Evolutionary conservation across 2,329 filamentous ascomycete genomes (phyloP).

Genomic region (Sarocladium oryzae): DNA sequence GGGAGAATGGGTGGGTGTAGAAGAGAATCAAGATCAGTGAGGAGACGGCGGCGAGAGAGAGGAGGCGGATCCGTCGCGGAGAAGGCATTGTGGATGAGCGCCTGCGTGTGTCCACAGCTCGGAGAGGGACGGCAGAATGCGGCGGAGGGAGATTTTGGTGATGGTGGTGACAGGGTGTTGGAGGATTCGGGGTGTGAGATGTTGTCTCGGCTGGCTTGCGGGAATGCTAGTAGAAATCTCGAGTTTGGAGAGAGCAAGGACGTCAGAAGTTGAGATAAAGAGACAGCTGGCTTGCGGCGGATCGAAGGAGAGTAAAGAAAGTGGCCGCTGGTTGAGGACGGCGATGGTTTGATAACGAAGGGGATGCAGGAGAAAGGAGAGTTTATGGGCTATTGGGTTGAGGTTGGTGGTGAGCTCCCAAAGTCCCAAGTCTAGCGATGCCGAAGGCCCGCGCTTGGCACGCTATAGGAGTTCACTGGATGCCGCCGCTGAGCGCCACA

Average conservation of each 20-base stretch:
- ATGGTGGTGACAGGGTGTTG: neutral
- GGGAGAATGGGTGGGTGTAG: slow-evolving; percentile 57
- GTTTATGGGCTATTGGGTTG: too few species aligned
- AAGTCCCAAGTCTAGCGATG: neutral
- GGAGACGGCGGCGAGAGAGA: slow-evolving; percentile 58
- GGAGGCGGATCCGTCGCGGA: slow-evolving; percentile 60
- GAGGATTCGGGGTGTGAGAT: neutral
- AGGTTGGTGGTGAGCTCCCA: neutral
- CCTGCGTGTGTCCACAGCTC: too few species aligned
- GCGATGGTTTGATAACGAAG: neutral
- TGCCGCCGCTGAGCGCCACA: too few species aligned
- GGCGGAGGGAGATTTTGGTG: neutral
- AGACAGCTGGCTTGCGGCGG: neutral
- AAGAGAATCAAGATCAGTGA: slow-evolving; percentile 65
- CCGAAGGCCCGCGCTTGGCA: too few species aligned
- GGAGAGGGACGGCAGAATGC: neutral
- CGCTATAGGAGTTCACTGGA: too few species aligned
- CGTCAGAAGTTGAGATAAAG: too few species aligned
- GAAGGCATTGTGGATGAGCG: slow-evolving; percentile 55
- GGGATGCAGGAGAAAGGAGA: slow-evolving; percentile 4
- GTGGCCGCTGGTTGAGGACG: neutral
- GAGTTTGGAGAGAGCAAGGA: neutral
- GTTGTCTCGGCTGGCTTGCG: neutral
- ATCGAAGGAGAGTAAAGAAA: neutral
- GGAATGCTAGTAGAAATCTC: neutral